Evolutionary conservation across 192 early-diverging fungal species (phyloP).

Genomic region (Chytriomyces confervae): DNA sequence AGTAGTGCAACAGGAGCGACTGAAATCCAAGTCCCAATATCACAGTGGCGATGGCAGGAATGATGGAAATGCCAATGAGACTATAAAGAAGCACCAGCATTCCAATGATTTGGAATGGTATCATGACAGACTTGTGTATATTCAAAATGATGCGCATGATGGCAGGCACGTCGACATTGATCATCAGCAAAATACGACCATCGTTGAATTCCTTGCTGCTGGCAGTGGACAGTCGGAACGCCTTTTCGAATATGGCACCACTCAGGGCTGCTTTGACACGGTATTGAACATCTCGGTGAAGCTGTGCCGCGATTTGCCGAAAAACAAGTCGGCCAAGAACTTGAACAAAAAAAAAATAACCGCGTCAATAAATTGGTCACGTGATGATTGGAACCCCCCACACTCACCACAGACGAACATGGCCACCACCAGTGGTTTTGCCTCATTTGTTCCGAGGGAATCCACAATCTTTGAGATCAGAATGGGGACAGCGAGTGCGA

Average conservation of each 20-base stretch:
- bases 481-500: too few relatives aligned
- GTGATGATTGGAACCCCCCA: too few relatives aligned
- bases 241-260: not conserved
- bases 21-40: constrained; percentile 1
- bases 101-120: constrained; percentile 5
- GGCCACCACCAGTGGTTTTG: too few relatives aligned
- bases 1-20: not conserved
- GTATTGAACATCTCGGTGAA: not conserved
- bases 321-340: not conserved
- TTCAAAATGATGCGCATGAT: not conserved
- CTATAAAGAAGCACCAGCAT: constrained; percentile 5
- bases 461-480: too few relatives aligned
- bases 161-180: not conserved
- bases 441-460: too few relatives aligned
- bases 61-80: not conserved
- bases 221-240: not conserved
- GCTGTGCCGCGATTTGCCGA: not conserved
- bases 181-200: constrained; percentile 5
- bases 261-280: not conserved
- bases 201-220: not conserved
- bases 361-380: too few relatives aligned
- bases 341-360: too few relatives aligned
- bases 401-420: too few relatives aligned
- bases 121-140: not conserved
- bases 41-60: not conserved